Conservation (phyloP, 352 stramenopile genomes). For the Peronospora tabacina region DNA sequence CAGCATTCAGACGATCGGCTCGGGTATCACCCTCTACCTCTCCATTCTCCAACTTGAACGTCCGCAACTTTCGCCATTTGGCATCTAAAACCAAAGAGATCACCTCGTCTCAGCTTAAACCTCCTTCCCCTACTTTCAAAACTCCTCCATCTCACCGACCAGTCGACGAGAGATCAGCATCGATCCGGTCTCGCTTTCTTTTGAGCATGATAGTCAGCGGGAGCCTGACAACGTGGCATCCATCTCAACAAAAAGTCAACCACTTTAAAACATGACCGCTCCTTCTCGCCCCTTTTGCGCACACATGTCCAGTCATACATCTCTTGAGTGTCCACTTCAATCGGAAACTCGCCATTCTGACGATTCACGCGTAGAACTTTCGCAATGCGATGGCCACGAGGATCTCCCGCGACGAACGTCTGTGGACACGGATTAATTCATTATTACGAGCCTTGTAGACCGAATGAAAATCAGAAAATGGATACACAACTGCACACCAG, state of each 20-base stretch:
- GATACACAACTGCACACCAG: constrained; percentile 27
- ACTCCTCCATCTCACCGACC: constrained; percentile 22
- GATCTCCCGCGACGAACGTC: constrained; percentile 64
- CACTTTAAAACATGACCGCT: background rate
- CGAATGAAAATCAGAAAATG: background rate
- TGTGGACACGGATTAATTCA: constrained; percentile 12
- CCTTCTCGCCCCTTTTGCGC: too few relatives aligned
- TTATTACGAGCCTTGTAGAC: constrained; percentile 11
- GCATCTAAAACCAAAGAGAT: constrained; percentile 26
- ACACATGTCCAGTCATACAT: constrained; percentile 29
- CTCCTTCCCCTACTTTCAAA: background rate
- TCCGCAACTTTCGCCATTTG: constrained; percentile 72
- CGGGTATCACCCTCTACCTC: constrained; percentile 50
- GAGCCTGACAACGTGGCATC: constrained; percentile 26
- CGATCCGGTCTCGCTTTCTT: constrained; percentile 49
- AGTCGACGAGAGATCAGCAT: constrained; percentile 33
- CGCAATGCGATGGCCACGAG: constrained; percentile 48
- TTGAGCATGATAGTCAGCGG: constrained; percentile 65
- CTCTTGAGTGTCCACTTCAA: constrained; percentile 61
- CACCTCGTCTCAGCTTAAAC: constrained; percentile 6
- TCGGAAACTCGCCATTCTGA: constrained; percentile 43
- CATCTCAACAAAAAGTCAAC: background rate
- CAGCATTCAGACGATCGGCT: constrained; percentile 50
- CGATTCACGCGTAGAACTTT: constrained; percentile 50
- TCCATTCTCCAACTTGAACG: constrained; percentile 54